Percentiles rank a stretch among this genome's conserved stretches.
Conservation (phyloP, 202 grass and related monocot species). For the Zoysia matrella region DNA sequence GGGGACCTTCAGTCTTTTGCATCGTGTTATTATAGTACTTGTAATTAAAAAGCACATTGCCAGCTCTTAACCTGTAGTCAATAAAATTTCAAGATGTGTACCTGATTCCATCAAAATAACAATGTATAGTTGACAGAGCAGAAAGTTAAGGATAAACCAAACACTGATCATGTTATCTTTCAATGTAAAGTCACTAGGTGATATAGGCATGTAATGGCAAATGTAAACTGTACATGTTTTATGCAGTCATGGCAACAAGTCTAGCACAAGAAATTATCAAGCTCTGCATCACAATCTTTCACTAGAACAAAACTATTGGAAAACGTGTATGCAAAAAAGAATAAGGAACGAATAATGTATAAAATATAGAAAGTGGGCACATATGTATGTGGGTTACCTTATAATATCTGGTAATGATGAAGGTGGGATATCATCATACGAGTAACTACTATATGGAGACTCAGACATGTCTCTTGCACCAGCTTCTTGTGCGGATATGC, state of each 20-base stretch:
- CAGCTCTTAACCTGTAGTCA: conserved; percentile 85
- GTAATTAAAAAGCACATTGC: conserved; percentile 98
- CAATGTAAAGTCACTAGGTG: neutral
- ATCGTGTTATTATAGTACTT: conserved; percentile 91
- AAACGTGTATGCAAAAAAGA: conserved; percentile 1
- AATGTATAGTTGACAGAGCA: conserved; percentile 31
- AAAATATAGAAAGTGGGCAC: conserved; percentile 23
- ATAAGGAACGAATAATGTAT: neutral
- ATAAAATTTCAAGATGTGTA: conserved; percentile 37
- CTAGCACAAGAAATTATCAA: neutral
- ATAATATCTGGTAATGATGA: conserved; percentile 82
- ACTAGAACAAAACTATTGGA: neutral
- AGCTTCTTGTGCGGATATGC: conserved; percentile 82
- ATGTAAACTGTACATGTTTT: neutral
- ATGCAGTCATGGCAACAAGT: neutral
- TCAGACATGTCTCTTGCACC: conserved; percentile 72
- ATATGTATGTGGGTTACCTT: conserved; percentile 52
- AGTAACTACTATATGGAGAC: conserved; percentile 81
- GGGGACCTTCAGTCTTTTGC: conserved; percentile 91
- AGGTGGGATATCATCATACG: conserved; percentile 76
- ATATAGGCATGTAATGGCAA: neutral
- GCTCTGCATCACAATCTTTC: neutral
- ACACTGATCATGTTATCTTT: conserved; percentile 21
- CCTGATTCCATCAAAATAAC: conserved; percentile 23
- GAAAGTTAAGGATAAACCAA: conserved; percentile 34